Base-by-base conservation (phyloP, 164 flowering plant species). In the Sedum album region DNA sequence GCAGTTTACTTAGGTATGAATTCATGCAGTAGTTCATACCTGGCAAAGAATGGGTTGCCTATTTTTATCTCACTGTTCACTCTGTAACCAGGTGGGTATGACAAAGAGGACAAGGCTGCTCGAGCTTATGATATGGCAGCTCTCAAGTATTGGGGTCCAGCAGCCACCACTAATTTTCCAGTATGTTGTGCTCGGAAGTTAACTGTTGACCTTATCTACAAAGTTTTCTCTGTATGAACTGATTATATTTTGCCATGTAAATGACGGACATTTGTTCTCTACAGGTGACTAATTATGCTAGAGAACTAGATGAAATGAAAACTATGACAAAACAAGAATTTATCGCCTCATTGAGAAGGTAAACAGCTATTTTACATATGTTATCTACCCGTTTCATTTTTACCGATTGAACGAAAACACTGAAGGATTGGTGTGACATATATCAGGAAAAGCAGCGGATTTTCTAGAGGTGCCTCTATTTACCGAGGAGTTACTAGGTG, bases 71-170 rank as follows among this genome's bases (percentile, higher is more conserved):
- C 18, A 20, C 23, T 14, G 49, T 11, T 39, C 25, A 2, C n/a
- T 4, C 36, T 65, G n/a, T 31, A 30, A 30, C 39, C 68, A 88
- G 96, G 96, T 77, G 97, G 97, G 46, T 90, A 90, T 82, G 97
- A 90, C 72, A 88, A 85, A 72, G 97, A 90, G 77, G 97, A 90
- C 2, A 90, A 86, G 75, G 97, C 97, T 60, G 97, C 97, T 38
- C 79, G 97, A 68, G 83, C 97, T 11, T 90, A 90, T 75, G 97
- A 87, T 73, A 73, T 87, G 74, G 93, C 93, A 7, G 93, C 93
- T 71, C 80, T 87, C 1, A 90, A 90, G 39, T 90, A 90, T 76
- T 90, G 96, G 96, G 96, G 90, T 67, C 81, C 85, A 14, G 72
- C 85, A 57, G 94, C 97, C 63, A 90, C 97, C 44, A 90, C 94